Evolutionary conservation across 768 basidiomycete genomes (phyloP), one percentile per base, ranked within the genome.

Genomic region (Mycena olivaceomarginata): DNA sequence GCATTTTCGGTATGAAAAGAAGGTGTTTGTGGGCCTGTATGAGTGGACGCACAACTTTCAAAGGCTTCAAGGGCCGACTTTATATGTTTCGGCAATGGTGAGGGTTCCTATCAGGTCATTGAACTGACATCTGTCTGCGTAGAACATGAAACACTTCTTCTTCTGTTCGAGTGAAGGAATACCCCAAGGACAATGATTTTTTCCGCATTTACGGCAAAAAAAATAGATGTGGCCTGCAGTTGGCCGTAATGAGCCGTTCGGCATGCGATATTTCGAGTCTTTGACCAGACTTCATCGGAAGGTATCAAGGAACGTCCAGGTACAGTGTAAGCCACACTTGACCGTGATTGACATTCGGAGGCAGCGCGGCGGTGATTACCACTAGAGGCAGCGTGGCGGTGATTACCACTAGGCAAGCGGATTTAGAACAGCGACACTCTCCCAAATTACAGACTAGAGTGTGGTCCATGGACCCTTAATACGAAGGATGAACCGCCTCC

Each of bases 231-330:
- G 41, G 22, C 51, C 31, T 37, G 8, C 57, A 40, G 74, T 5
- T 56, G 46, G 67, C 41, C 46, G 67, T 31, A 37, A 43, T 43
- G 20, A 25, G 63, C 71, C 60, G 51, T 64, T 77, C 76, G 57
- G 67, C 67, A 68, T 43, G 39, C 40, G 12, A 46, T n/a, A 18
- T 18, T 45, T 25, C 25, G 16, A 18, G 11, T 60, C 31, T 57
- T 51, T 12, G 2, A 5, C 56, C 20, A 53, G 68, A 63, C 60
- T 56, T 75, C 67, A 65, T 66, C 41, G 63, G 45, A 67, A 59
- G n/a, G 56, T 65, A 67, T 72, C 76, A 53, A 77, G 76, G 76
- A 25, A 53, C 76, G 65, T 70, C 71, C 66, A 77, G 76, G 76
- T 45, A 67, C 75, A 68, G 8, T 37, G 25, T 53, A 68, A 56